Percentiles rank a stretch among this genome's conserved stretches.
phyloP scores from a whole-genome alignment of 305 asterid genomes.

The Stenogyne calaminthoides region DNA sequence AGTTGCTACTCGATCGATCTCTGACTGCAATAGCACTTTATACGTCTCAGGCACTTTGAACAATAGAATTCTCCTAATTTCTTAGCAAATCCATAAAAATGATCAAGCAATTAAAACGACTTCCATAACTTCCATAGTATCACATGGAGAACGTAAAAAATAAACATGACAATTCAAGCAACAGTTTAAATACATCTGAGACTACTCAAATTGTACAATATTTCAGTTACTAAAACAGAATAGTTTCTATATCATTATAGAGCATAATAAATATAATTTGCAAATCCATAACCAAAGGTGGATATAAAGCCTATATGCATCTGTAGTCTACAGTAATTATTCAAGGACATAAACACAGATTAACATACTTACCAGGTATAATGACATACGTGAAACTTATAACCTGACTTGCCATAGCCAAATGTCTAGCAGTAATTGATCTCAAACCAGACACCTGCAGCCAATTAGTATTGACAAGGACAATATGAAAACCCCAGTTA shows the following conservation, averaged over 20 bases:
- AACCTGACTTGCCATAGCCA: slow-evolving; percentile 99
- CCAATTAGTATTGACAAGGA: slow-evolving; percentile 31
- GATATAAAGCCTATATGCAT: neutral
- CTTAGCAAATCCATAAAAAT: slow-evolving; percentile 52
- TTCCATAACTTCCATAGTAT: slow-evolving; percentile 17
- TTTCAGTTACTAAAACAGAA: slow-evolving; percentile 15
- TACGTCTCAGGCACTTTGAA: slow-evolving; percentile 89
- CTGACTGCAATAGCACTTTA: slow-evolving; percentile 69
- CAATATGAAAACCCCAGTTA: slow-evolving; percentile 19
- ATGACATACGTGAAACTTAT: slow-evolving; percentile 81
- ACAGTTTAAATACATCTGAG: neutral
- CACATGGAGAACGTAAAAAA: neutral
- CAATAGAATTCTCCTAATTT: slow-evolving; percentile 84
- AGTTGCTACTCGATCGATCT: slow-evolving; percentile 85
- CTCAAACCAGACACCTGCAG: slow-evolving; percentile 98
- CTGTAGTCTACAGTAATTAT: slow-evolving; percentile 11
- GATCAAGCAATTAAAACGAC: slow-evolving; percentile 29
- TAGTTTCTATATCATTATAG: neutral
- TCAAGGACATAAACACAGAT: neutral
- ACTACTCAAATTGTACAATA: slow-evolving; percentile 15
- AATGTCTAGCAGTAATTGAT: slow-evolving; percentile 97
- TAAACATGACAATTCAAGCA: slow-evolving; percentile 7
- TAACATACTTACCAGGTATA: slow-evolving; percentile 79
- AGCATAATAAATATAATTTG: slow-evolving; percentile 16
- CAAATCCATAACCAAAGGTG: slow-evolving; percentile 9